Conservation (phyloP, 768 basidiomycete genomes). For the Leccinum boreale region DNA sequence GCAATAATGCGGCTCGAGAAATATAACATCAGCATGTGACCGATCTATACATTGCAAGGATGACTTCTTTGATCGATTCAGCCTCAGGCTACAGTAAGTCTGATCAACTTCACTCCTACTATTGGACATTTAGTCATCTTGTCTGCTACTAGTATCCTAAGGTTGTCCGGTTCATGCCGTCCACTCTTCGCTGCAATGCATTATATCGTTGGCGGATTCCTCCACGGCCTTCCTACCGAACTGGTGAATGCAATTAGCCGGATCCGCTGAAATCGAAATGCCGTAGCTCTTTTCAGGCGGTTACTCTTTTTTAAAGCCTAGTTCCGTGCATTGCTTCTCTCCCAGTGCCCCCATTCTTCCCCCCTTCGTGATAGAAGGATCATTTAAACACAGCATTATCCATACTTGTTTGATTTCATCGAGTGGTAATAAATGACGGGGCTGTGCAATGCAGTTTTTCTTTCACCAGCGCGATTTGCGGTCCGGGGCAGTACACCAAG, state of each 20-base stretch:
- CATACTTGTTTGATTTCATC: background rate
- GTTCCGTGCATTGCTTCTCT: background rate
- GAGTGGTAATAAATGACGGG: background rate
- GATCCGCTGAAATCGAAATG: background rate
- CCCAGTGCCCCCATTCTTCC: background rate
- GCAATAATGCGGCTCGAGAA: background rate
- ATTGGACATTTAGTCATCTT: background rate
- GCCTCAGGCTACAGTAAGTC: background rate
- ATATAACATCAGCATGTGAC: background rate
- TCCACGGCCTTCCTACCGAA: background rate
- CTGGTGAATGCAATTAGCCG: too few species aligned
- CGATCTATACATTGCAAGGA: background rate
- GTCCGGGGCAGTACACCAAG: background rate
- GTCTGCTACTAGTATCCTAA: background rate
- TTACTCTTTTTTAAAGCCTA: background rate
- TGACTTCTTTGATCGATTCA: background rate
- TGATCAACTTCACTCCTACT: background rate
- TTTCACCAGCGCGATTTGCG: background rate
- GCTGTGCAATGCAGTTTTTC: background rate
- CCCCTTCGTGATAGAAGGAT: background rate
- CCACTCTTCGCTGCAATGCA: background rate
- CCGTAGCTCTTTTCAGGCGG: background rate
- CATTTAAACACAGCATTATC: background rate
- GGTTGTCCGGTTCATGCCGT: background rate
- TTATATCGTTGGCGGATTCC: background rate